Percentiles rank a stretch among this genome's conserved stretches.
These are phyloP conservation scores for Yueomyces sinensis DNA, from an alignment of 805 yeast genomes.

Conservation along the genomic window DNA sequence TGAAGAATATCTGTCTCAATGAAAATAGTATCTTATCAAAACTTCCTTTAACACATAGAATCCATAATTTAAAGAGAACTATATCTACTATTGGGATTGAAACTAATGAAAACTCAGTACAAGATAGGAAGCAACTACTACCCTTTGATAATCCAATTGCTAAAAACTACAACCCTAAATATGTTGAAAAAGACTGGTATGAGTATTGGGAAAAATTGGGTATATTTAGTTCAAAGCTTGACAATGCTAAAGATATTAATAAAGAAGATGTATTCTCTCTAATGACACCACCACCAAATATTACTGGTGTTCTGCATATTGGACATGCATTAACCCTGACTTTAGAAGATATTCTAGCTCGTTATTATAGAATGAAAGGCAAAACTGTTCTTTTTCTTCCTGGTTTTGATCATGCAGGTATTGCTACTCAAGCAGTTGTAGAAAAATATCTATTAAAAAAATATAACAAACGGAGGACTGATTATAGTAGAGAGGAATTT, in stretches of 20 bases:
- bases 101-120: too few species aligned
- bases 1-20: too few species aligned
- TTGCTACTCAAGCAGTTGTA: slow-evolving; percentile 94
- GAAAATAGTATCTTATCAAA: too few species aligned
- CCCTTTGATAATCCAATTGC: slow-evolving; percentile 79
- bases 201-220: slow-evolving; percentile 88
- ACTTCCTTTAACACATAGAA: too few species aligned
- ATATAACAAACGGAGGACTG: slow-evolving; percentile 80
- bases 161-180: slow-evolving; percentile 80
- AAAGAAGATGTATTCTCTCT: slow-evolving; percentile 77
- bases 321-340: slow-evolving; percentile 95
- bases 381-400: slow-evolving; percentile 85
- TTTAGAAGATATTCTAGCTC: slow-evolving; percentile 80
- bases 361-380: slow-evolving; percentile 94
- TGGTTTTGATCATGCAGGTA: slow-evolving; percentile 98
- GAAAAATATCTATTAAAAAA: slow-evolving; percentile 86
- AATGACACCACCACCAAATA: slow-evolving; percentile 97
- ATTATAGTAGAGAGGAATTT: slow-evolving; percentile 83
- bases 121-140: slow-evolving; percentile 19
- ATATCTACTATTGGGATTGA: neutral
- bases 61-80: too few species aligned
- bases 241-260: slow-evolving; percentile 52
- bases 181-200: slow-evolving; percentile 93
- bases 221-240: slow-evolving; percentile 72
- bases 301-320: slow-evolving; percentile 94